These are phyloP conservation scores for Pseudofabraea citricarpa DNA, from an alignment of 2,329 filamentous ascomycete genomes.

Conservation along the genomic window DNA sequence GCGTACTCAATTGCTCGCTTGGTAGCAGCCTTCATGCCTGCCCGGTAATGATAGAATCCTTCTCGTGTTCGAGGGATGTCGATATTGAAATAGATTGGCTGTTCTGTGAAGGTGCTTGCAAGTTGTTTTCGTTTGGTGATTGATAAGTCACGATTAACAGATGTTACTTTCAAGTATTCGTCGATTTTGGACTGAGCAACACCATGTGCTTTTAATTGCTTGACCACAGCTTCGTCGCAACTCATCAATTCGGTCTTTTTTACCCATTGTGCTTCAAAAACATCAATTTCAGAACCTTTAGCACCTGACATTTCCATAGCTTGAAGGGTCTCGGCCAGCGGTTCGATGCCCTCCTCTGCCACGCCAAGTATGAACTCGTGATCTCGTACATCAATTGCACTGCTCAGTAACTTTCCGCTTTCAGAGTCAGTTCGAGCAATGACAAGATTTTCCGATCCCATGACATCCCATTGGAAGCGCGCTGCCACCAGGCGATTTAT, in stretches of 20 bases:
- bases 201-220: conserved; percentile 65
- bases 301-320: conserved; percentile 82
- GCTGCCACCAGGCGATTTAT: conserved; percentile 91
- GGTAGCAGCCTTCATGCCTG: conserved; percentile 79
- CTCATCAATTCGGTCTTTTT: conserved; percentile 79
- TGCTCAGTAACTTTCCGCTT: conserved; percentile 84
- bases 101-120: conserved; percentile 61
- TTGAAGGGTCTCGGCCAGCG: conserved; percentile 84
- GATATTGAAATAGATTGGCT: conserved; percentile 78
- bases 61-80: conserved; percentile 90
- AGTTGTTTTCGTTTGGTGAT: conserved; percentile 72
- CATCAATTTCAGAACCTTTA: conserved; percentile 73
- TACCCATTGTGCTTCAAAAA: conserved; percentile 83
- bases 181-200: conserved; percentile 60
- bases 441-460: conserved; percentile 92
- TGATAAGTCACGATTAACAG: conserved; percentile 66
- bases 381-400: conserved; percentile 87
- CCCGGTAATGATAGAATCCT: conserved; percentile 86
- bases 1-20: conserved; percentile 91
- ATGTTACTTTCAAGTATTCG: conserved; percentile 59
- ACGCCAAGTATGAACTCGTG: conserved; percentile 96
- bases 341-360: conserved; percentile 66
- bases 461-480: conserved; percentile 96
- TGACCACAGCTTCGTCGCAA: conserved; percentile 84
- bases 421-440: conserved; percentile 96